Base-by-base conservation (phyloP, 2,329 filamentous ascomycete species). In the Monosporascus cannonballus region DNA sequence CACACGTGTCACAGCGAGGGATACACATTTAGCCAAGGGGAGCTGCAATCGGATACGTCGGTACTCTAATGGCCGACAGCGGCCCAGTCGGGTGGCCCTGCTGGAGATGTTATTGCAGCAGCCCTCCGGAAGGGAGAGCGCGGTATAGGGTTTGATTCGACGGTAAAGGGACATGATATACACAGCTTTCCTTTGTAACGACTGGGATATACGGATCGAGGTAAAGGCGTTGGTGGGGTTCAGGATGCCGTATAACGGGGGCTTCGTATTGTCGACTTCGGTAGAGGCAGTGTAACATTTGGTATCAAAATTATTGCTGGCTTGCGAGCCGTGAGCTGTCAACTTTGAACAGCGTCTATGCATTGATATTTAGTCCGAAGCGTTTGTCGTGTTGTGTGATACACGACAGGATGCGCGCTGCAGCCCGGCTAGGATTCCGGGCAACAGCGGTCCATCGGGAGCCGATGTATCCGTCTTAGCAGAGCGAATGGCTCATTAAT, bases 1-100 rank as follows among this genome's bases (percentile, higher is more conserved):
- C 51, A 64, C 62, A 17, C 56, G 62, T 11, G 63, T 60, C 49
- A 63, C 62, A 18, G 62, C 62, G 4, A 57, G 62, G 46, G 62
- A 64, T 49, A 64, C 62, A 14, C 62, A 64, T 38, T 50, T 64
- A 27, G 62, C 62, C 48, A 64, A 64, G 50, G 59, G 62, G 51
- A 64, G 62, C 57, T 64, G 62, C 56, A 62, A 64, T 47, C 59
- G 61, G 42, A 64, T 64, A 44, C 59, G 62, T 47, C 59, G 62
- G 53, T 64, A 64, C 53, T 64, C 62, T 46, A 64, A 64, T 38
- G 62, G 62, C 27, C 58, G 62, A 44, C 62, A 61, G 44, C 59
- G 62, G 47, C 62, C 62, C 51, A 63, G 61, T 44, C 61, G 62
- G 25, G 54, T 64, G 47, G 62, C 62, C 27, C 52, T 63, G 34